These are phyloP conservation scores for Scenedesmus sp. DNA, from an alignment of 163 green algal genomes.

Conservation along the genomic window DNA sequence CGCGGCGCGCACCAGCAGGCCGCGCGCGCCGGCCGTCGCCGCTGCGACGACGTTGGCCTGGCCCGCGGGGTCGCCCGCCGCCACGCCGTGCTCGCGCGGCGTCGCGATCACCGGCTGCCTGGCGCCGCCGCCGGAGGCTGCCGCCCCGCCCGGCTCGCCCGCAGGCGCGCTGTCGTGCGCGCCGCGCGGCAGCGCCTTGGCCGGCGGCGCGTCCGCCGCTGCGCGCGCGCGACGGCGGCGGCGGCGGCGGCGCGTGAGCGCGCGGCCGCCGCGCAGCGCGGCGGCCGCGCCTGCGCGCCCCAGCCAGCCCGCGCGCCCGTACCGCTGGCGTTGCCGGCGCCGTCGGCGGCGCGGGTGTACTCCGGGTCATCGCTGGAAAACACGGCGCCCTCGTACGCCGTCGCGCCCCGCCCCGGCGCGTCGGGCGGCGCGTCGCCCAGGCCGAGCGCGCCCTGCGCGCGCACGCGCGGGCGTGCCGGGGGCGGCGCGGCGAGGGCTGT, in stretches of 20 bases:
- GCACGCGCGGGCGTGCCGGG: no score
- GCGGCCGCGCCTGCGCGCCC: no score
- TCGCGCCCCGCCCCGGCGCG: neutral
- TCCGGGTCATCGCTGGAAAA: constrained; percentile 34
- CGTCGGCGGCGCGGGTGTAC: neutral
- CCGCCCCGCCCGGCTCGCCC: neutral
- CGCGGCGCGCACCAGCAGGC: constrained; percentile 4
- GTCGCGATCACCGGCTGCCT: constrained; percentile 21
- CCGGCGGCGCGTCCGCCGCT: no score
- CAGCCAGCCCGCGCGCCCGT: no score
- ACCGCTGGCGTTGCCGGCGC: neutral
- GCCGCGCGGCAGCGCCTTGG: no score
- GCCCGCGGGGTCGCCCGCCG: constrained; percentile 15
- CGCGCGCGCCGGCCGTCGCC: constrained; percentile 4
- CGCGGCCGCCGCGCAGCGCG: neutral
- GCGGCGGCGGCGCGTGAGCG: constrained; percentile 6
- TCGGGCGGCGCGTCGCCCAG: neutral
- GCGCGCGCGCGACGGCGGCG: neutral
- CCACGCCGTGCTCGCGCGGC: constrained; percentile 31
- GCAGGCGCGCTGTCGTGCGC: no score
- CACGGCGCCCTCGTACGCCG: constrained; percentile 34
- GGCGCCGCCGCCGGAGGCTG: neutral
- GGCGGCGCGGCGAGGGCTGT: no score
- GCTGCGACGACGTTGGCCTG: constrained; percentile 30
- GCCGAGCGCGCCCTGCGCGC: constrained; percentile 12